These are phyloP conservation scores for Albatrellus sp. DNA, from an alignment of 1,284 basidiomycete species.

Conservation along the genomic window DNA sequence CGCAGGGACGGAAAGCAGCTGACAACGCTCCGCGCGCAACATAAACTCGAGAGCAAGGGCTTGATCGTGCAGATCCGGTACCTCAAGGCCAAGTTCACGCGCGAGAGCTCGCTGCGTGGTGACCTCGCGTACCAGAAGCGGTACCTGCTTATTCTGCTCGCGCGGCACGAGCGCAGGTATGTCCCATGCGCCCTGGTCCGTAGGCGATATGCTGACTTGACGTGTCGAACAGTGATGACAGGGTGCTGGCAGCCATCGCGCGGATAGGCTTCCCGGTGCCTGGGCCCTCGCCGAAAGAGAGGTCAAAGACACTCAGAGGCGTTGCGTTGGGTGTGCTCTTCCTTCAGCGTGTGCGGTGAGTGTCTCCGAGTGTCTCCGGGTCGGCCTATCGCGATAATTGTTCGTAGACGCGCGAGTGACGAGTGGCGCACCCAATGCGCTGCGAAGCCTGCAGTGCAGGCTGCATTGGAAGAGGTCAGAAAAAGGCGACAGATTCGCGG, in stretches of 20 bases:
- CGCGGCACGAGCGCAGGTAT: constrained; percentile 65
- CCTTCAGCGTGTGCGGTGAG: constrained; percentile 55
- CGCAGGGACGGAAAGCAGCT: constrained; percentile 41
- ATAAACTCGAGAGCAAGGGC: constrained; percentile 81
- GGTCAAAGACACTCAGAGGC: constrained; percentile 41
- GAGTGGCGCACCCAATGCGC: constrained; percentile 49
- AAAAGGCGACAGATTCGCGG: constrained; percentile 25
- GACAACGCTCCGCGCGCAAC: constrained; percentile 45
- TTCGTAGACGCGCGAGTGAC: constrained; percentile 41
- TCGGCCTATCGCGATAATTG: constrained; percentile 1
- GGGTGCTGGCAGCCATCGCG: constrained; percentile 68
- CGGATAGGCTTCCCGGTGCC: constrained; percentile 54
- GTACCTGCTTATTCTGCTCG: constrained; percentile 56
- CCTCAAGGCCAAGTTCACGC: constrained; percentile 81
- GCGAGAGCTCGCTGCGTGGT: constrained; percentile 75
- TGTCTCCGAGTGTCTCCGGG: constrained; percentile 11
- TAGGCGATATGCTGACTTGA: not conserved
- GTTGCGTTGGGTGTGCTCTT: constrained; percentile 54
- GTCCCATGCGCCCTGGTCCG: constrained; percentile 11
- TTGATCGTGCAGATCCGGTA: constrained; percentile 83
- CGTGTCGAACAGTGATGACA: constrained; percentile 47
- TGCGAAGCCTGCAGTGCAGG: constrained; percentile 45
- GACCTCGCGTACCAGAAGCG: constrained; percentile 81
- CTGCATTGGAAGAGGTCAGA: constrained; percentile 60
- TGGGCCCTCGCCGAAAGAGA: constrained; percentile 19